phyloP scores from a whole-genome alignment of 768 basidiomycete genomes.

The Cyclocybe aegerita region DNA sequence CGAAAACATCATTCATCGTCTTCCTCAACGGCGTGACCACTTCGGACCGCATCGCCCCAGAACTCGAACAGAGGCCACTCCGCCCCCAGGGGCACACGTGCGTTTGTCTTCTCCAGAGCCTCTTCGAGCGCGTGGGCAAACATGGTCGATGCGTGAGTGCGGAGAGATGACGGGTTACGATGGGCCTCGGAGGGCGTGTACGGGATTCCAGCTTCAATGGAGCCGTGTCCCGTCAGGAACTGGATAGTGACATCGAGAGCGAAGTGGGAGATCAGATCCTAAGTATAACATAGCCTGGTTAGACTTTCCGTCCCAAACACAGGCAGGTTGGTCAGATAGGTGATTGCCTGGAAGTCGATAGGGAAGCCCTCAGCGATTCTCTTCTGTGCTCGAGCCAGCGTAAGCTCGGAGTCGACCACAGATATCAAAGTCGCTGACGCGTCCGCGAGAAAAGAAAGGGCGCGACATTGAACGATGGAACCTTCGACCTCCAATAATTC shows the following conservation, averaged over 20 bases:
- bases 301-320: too few relatives aligned
- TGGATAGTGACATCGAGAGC: slow-evolving; percentile 65
- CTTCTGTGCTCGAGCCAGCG: slow-evolving; percentile 39
- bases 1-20: slow-evolving; percentile 42
- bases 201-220: slow-evolving; percentile 46
- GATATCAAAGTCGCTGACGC: slow-evolving; percentile 59
- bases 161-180: slow-evolving; percentile 4
- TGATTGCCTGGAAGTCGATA: slow-evolving; percentile 57
- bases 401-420: slow-evolving; percentile 54
- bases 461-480: slow-evolving; percentile 66
- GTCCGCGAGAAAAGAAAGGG: slow-evolving; percentile 64
- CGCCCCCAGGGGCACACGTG: slow-evolving; percentile 34
- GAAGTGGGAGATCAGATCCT: slow-evolving; percentile 49
- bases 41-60: slow-evolving; percentile 41
- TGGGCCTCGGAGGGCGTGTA: slow-evolving; percentile 33
- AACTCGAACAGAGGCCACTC: slow-evolving; percentile 55
- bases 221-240: slow-evolving; percentile 54
- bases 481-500: slow-evolving; percentile 26
- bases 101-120: slow-evolving; percentile 37
- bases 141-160: slow-evolving; percentile 20
- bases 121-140: slow-evolving; percentile 49
- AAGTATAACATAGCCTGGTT: not conserved
- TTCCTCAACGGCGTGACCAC: slow-evolving; percentile 35
- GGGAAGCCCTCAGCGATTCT: slow-evolving; percentile 47
- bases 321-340: too few relatives aligned